Conservation (phyloP, 2,329 filamentous ascomycete species). For the Phyllachora maydis region DNA sequence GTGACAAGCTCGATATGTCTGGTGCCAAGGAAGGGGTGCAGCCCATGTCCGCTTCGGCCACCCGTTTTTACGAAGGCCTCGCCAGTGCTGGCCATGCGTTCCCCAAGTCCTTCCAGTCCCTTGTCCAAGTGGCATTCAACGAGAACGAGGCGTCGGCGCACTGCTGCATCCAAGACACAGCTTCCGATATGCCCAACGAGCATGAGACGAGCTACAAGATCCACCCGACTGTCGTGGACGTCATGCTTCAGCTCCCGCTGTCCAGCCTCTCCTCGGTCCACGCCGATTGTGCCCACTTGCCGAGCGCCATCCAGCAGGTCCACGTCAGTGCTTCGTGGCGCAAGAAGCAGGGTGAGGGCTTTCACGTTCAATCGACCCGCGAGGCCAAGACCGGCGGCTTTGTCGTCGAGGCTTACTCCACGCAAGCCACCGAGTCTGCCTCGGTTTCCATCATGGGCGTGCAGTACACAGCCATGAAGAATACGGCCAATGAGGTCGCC, state of each 20-base stretch:
- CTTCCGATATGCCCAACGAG: conserved; percentile 19
- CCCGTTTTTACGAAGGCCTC: no score
- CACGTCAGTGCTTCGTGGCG: no score
- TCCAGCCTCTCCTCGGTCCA: conserved; percentile 11
- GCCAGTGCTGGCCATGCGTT: no score
- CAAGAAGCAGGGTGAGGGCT: no score
- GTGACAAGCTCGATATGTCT: conserved; percentile 3
- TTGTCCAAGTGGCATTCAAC: no score
- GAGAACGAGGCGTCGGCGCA: no score
- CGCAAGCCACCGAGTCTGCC: conserved; percentile 1
- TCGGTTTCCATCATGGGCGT: conserved; percentile 7
- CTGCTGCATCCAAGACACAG: conserved; percentile 18
- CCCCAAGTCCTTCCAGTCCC: no score
- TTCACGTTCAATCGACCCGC: conserved; percentile 2
- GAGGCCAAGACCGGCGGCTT: conserved; percentile 5
- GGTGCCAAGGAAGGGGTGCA: no score
- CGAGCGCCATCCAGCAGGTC: no score
- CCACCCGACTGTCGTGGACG: conserved; percentile 24
- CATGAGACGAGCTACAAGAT: conserved; percentile 20
- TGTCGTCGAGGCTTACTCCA: conserved; percentile 5
- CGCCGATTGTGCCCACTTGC: conserved; percentile 5
- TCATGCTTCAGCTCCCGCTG: conserved; percentile 18
- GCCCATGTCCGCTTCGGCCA: no score
- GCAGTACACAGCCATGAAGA: conserved; percentile 5
- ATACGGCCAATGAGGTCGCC: neutral